Evolutionary conservation across 2,329 filamentous ascomycete genomes (phyloP).

Genomic region (Colletotrichum tofieldiae): DNA sequence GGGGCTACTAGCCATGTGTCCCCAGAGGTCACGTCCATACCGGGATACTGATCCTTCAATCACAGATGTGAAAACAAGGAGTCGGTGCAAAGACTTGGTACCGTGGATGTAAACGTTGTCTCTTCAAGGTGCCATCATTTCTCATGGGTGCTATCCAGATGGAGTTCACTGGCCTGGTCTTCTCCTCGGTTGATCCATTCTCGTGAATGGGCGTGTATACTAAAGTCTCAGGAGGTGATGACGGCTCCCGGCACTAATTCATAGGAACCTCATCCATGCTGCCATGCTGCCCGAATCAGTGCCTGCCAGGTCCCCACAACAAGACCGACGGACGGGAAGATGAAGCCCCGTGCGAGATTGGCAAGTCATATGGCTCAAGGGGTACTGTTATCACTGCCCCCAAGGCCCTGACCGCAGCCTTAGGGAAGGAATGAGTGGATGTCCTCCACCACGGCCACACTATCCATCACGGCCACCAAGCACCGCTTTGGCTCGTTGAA

Average conservation of each 20-base stretch:
- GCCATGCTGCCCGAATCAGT: not conserved
- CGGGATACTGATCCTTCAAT: conserved; percentile 2
- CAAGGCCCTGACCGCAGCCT: not conserved
- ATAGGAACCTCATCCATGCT: not conserved
- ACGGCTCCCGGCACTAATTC: not conserved
- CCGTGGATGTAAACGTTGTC: not conserved
- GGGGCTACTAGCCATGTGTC: not conserved
- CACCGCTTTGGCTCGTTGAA: not conserved
- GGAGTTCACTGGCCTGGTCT: no score
- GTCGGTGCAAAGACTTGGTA: not conserved
- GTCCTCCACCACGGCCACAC: not conserved
- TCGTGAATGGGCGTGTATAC: not conserved
- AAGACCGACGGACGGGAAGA: not conserved
- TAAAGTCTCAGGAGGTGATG: not conserved
- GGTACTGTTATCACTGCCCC: not conserved
- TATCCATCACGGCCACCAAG: not conserved
- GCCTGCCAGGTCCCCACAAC: not conserved
- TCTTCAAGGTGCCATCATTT: not conserved
- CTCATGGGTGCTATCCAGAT: no score
- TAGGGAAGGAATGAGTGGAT: not conserved
- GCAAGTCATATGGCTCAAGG: not conserved
- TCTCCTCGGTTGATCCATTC: not conserved
- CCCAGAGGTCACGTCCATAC: not conserved
- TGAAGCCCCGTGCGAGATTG: not conserved
- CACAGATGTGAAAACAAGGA: not conserved